These are phyloP conservation scores for Tephrocybe sp. DNA, from an alignment of 768 basidiomycete species.

Conservation along the genomic window DNA sequence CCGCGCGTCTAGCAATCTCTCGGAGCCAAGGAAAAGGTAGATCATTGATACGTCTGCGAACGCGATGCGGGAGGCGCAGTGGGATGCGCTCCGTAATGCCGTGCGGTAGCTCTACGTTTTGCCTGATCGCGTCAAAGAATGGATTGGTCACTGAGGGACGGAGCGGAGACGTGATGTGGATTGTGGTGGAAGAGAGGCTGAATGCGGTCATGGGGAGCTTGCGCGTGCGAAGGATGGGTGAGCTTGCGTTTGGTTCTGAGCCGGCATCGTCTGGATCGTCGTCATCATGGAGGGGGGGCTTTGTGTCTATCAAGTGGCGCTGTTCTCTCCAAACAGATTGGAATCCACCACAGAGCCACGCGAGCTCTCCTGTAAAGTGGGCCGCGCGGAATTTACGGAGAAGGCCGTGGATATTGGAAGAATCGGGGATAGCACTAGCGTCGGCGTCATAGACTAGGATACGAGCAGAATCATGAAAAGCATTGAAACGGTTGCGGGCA, in stretches of 20 bases:
- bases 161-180: conserved; percentile 15
- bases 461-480: conserved; percentile 55
- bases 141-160: conserved; percentile 64
- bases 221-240: conserved; percentile 49
- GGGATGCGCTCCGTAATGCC: conserved; percentile 82
- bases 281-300: conserved; percentile 49
- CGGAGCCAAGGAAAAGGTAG: conserved; percentile 81
- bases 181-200: conserved; percentile 47
- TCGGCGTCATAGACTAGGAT: conserved; percentile 91
- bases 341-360: conserved; percentile 85
- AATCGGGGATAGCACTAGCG: conserved; percentile 55
- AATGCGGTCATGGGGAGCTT: conserved; percentile 68
- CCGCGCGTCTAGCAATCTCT: conserved; percentile 51
- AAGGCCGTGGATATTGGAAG: conserved; percentile 69
- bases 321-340: conserved; percentile 61
- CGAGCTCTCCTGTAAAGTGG: conserved; percentile 57
- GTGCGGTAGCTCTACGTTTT: conserved; percentile 79
- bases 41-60: conserved; percentile 62
- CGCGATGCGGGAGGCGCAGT: conserved; percentile 51
- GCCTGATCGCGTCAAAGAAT: conserved; percentile 93
- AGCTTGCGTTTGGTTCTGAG: conserved; percentile 12
- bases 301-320: conserved; percentile 51
- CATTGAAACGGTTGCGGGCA: conserved; percentile 58
- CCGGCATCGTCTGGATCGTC: conserved; percentile 21
- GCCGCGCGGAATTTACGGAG: conserved; percentile 71